Base-by-base conservation (phyloP, 1,284 basidiomycete genomes). In the Cryptococcus sp. region DNA sequence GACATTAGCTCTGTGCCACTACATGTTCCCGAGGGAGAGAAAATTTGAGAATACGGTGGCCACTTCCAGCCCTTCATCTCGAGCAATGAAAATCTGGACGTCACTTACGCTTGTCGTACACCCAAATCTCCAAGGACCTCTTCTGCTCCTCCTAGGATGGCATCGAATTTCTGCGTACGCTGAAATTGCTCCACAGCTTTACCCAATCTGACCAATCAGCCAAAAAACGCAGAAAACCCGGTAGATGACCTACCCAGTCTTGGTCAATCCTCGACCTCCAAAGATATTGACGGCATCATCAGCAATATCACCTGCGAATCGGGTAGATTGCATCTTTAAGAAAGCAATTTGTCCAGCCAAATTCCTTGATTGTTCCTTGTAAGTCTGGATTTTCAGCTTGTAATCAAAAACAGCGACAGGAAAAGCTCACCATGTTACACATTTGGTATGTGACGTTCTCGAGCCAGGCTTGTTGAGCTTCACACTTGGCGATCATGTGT, bases 401-500 rank as follows among this genome's bases (percentile, higher is more conserved):
- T n/a, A 28, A 32, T 11, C n/a, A 13, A 21, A 16, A 14, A 14
- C 7, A 48, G 37, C 10, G 21, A 16, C 10, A 11, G 11, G 28
- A 28, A 37, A 16, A 21, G 46, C 64, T 46, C 37, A 61, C 64
- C 72, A 91, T 91, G 63, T 91, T 85, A 69, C 82, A 84, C 91
- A 94, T 94, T 75, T 94, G 91, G 72, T 86, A 84, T 0, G 91
- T 93, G 56, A 94, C 78, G 66, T 83, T 86, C 59, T 97, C 92
- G 23, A 94, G 77, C 90, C 91, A 96, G 45, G 81, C 83, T 69
- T 96, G 91, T 51, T 83, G 83, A 0, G 87, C 83, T 76, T 93
- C 89, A 32, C 82, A 80, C 53, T 88, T 85, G 21, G 87, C 82
- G 54, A 93, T 90, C 87, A 93, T 91, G 23, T 78, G 78, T 1